Base-by-base conservation (phyloP, 1,139 yeast genomes). In the Meyerozyma smithsonii region DNA sequence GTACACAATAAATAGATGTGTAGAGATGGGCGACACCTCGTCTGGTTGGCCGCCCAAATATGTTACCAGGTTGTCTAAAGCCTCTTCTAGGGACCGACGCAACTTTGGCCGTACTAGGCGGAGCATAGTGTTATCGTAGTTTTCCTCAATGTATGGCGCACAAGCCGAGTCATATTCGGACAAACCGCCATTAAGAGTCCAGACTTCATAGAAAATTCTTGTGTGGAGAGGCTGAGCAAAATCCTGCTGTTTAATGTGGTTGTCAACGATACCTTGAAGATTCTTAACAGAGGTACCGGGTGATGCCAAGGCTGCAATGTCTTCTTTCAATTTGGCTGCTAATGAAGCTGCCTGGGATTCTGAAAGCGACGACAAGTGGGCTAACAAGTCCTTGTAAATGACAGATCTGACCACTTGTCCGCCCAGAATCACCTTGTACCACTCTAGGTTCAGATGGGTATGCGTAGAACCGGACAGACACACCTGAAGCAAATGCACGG, bases 1-100 rank as follows among this genome's bases (percentile, higher is more conserved):
- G 57, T 84, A 84, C 16, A 88, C 69, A 36, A 78, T 74, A 60
- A 79, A 89, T 40, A 88, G 58, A 35, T 74, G 76, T 28, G 79
- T 68, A 10, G 83, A 56, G 2, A 74, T 69, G 35, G 82, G 94
- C 43, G 69, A 76, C 42, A 69, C 42, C 8, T 32, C 32, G 5
- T 38, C 36, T 6, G 12, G 8, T 10, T 42, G 35, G 15, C 36
- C 25, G 7, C 35, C 18, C 4, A 45, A 41, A 43, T 66, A 66
- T 7, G 42, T 40, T 16, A 54, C 53, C 4, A 66, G 58, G 42
- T 59, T 63, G 25, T 62, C 62, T 39, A 71, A 49, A 0, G 61
- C 64, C 14, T 46, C 42, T 44, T 67, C 74, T 8, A 70, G 44
- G 2, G 55, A 49, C 5, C 57, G 48, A 37, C 77, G 54, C 15